These are phyloP conservation scores for Curvularia hawaiiensis DNA, from an alignment of 2,329 filamentous ascomycete species.

Conservation along the genomic window DNA sequence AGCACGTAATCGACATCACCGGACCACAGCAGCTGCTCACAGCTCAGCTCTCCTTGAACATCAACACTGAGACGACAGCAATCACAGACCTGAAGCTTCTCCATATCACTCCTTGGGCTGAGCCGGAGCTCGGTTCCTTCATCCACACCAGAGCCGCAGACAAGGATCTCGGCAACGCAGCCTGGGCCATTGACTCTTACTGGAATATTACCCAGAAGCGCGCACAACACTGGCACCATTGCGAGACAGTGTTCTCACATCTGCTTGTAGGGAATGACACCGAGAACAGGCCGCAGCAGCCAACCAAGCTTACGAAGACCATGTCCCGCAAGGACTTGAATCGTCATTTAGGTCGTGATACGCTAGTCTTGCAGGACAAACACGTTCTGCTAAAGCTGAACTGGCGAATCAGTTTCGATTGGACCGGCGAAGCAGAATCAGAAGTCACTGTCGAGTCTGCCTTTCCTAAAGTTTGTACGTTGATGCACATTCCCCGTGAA, in stretches of 20 bases:
- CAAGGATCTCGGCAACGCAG: slow-evolving; percentile 63
- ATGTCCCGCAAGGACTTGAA: slow-evolving; percentile 56
- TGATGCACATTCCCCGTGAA: not conserved
- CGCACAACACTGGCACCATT: slow-evolving; percentile 65
- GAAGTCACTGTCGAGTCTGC: slow-evolving; percentile 60
- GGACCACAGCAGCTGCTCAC: slow-evolving; percentile 61
- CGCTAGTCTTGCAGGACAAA: slow-evolving; percentile 40
- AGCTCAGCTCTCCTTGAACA: slow-evolving; percentile 62
- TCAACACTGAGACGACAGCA: slow-evolving; percentile 50
- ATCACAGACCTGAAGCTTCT: slow-evolving; percentile 62
- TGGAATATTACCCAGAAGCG: slow-evolving; percentile 64
- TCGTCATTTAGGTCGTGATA: slow-evolving; percentile 47
- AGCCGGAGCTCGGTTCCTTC: slow-evolving; percentile 63
- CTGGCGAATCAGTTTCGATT: slow-evolving; percentile 72
- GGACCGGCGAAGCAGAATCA: slow-evolving; percentile 73
- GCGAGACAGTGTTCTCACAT: slow-evolving; percentile 56
- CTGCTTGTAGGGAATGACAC: slow-evolving; percentile 26
- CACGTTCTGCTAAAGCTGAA: slow-evolving; percentile 58
- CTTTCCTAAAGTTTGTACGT: slow-evolving; percentile 68
- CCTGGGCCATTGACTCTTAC: slow-evolving; percentile 74
- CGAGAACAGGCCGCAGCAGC: slow-evolving; percentile 27
- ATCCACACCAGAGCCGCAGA: slow-evolving; percentile 48
- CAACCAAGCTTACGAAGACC: slow-evolving; percentile 13
- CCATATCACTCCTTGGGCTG: slow-evolving; percentile 63
- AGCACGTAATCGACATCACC: slow-evolving; percentile 61